Conservation (phyloP, 768 basidiomycete genomes). For the Leccinellum albellum region DNA sequence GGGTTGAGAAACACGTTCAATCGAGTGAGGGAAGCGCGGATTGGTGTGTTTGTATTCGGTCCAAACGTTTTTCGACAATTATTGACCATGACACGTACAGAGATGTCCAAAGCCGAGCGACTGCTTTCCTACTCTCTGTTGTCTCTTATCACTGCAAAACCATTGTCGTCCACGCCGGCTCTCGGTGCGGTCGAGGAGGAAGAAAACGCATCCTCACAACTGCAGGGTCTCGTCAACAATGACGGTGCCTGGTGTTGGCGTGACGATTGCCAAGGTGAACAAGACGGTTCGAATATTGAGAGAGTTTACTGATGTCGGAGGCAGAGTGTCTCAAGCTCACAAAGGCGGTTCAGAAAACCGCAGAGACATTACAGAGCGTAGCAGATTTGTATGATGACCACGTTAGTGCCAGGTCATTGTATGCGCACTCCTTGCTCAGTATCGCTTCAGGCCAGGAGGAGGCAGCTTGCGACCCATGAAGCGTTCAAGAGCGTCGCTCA, state of each 20-base stretch:
- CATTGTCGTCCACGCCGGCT: conserved; percentile 46
- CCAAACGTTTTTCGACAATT: neutral
- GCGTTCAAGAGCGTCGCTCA: conserved; percentile 72
- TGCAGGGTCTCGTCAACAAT: conserved; percentile 60
- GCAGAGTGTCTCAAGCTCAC: conserved; percentile 70
- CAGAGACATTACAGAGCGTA: conserved; percentile 68
- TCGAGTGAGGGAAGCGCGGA: conserved; percentile 58
- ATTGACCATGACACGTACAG: conserved; percentile 33
- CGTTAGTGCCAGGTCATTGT: conserved; percentile 40
- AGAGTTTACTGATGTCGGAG: neutral
- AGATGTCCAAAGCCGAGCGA: conserved; percentile 76
- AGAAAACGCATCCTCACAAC: conserved; percentile 33
- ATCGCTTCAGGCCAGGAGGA: conserved; percentile 57
- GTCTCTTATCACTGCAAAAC: conserved; percentile 70
- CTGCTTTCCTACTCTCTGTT: conserved; percentile 69
- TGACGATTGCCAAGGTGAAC: conserved; percentile 53
- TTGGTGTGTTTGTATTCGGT: conserved; percentile 40
- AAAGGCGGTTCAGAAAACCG: conserved; percentile 72
- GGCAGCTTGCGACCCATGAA: conserved; percentile 73
- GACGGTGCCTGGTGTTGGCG: conserved; percentile 88
- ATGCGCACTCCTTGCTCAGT: conserved; percentile 4
- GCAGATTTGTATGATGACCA: conserved; percentile 80
- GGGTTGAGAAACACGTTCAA: conserved; percentile 60
- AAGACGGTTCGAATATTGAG: neutral
- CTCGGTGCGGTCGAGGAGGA: conserved; percentile 50